phyloP scores from a whole-genome alignment of 176 grass and related monocot genomes.

The Tuctoria greenei region DNA sequence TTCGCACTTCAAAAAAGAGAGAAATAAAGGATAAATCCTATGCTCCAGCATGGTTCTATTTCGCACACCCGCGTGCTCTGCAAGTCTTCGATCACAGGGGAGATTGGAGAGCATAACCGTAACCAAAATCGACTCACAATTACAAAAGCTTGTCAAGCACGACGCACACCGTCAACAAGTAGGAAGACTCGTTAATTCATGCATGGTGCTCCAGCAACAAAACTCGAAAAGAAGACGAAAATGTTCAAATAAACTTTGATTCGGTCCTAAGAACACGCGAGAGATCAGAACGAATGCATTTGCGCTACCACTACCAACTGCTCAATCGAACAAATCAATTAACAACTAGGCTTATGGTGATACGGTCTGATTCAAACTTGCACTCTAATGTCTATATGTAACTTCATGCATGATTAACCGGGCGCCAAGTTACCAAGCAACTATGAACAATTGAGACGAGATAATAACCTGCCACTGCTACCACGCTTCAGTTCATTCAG shows the following conservation, averaged over 20 bases:
- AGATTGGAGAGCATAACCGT: too few relatives aligned
- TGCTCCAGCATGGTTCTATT: too few relatives aligned
- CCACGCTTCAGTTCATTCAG: background rate
- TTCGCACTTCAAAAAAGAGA: too few relatives aligned
- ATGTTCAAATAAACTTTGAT: background rate
- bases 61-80: too few relatives aligned
- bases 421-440: background rate
- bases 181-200: too few relatives aligned
- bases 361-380: slow-evolving; percentile 21
- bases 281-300: background rate
- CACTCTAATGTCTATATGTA: slow-evolving; percentile 14
- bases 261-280: background rate
- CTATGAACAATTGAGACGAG: slow-evolving; percentile 10
- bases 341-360: background rate
- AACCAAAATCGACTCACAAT: too few relatives aligned
- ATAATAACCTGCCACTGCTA: background rate
- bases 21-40: too few relatives aligned
- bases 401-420: background rate
- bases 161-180: too few relatives aligned
- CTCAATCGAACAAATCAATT: background rate
- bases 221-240: background rate
- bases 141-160: too few relatives aligned
- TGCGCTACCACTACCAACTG: background rate
- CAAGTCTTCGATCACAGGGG: too few relatives aligned
- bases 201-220: background rate